phyloP scores from a whole-genome alignment of 2,329 filamentous ascomycete species.

The Penicillium crustosum region DNA sequence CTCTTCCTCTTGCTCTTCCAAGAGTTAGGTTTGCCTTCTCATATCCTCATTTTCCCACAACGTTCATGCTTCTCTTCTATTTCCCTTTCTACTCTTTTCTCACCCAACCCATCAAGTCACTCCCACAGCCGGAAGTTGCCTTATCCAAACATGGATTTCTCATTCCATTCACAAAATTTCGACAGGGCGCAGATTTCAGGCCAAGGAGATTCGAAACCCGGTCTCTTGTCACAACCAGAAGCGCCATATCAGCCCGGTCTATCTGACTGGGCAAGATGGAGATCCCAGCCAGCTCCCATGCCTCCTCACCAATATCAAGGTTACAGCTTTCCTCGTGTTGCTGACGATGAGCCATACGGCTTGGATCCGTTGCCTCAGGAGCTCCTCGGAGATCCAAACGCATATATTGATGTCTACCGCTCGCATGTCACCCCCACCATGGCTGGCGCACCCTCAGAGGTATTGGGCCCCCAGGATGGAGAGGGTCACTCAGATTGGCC shows the following conservation, averaged over 20 bases:
- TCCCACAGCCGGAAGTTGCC: background rate
- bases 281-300: constrained; percentile 20
- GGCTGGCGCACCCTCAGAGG: background rate
- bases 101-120: background rate
- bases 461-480: background rate
- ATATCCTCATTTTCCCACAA: background rate
- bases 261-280: constrained; percentile 26
- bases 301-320: constrained; percentile 19
- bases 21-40: constrained; percentile 4
- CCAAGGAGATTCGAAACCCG: constrained; percentile 20
- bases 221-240: constrained; percentile 20
- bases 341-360: constrained; percentile 4
- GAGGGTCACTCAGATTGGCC: background rate
- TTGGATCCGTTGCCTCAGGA: background rate
- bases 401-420: background rate
- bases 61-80: constrained; percentile 1
- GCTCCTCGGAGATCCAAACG: background rate
- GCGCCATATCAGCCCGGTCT: constrained; percentile 13
- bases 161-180: constrained; percentile 19
- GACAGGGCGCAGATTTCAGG: constrained; percentile 24
- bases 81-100: constrained; percentile 2
- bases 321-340: constrained; percentile 5
- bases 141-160: constrained; percentile 24
- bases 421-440: background rate
- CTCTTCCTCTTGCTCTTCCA: constrained; percentile 19